Percentiles rank a stretch among this genome's conserved stretches.
phyloP scores from a whole-genome alignment of 129 eudicot genomes.

The Tagetes patula region DNA sequence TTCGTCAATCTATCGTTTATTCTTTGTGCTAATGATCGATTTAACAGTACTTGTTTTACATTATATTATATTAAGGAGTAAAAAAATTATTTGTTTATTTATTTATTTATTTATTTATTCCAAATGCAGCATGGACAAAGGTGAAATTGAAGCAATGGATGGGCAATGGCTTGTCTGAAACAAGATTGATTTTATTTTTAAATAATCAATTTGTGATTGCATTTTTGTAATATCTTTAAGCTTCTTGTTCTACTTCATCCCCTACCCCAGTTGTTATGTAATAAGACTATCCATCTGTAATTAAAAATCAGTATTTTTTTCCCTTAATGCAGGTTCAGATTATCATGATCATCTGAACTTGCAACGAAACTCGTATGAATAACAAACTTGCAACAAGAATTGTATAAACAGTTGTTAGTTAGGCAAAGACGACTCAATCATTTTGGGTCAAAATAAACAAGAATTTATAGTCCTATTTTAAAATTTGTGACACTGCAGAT shows the following conservation, averaged over 20 bases:
- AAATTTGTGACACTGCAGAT: no score
- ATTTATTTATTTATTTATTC: no score
- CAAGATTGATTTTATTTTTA: slow-evolving; percentile 32
- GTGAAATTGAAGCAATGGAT: slow-evolving; percentile 67
- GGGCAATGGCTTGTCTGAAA: slow-evolving; percentile 70
- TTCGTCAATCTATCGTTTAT: no score
- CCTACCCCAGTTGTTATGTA: not conserved
- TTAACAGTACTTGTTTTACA: not conserved
- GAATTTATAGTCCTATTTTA: no score
- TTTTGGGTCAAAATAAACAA: no score
- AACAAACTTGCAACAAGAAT: not conserved
- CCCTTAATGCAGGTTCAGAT: no score
- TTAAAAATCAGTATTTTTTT: not conserved
- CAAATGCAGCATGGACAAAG: slow-evolving; percentile 64
- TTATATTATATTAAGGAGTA: slow-evolving; percentile 9
- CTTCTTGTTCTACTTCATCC: slow-evolving; percentile 1
- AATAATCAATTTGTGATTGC: slow-evolving; percentile 37
- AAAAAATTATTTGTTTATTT: slow-evolving; percentile 1
- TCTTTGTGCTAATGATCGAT: not conserved
- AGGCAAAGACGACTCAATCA: no score
- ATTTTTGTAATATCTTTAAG: slow-evolving; percentile 17
- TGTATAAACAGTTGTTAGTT: not conserved
- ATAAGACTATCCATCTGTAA: slow-evolving; percentile 11
- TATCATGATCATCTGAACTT: no score
- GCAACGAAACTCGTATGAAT: not conserved